Evolutionary conservation across 192 early-diverging fungal genomes (phyloP), one percentile per base, ranked within the genome.

Genomic region (Paraglomus occultum): DNA sequence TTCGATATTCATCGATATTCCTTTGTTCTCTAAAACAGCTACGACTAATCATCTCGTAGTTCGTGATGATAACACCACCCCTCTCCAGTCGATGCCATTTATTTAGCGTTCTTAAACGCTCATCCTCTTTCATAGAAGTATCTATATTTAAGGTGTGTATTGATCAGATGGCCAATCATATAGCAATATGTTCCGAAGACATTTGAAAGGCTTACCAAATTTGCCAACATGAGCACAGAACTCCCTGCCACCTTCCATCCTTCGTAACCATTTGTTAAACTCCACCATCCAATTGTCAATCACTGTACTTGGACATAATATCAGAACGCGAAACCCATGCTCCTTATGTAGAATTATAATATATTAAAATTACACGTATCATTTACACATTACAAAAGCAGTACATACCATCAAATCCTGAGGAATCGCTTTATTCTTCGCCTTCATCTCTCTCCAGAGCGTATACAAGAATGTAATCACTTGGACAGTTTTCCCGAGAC

Each of bases 401-500:
- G 9, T 18, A 45, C 40, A 49, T 66, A 77, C 80, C 47, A 65
- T 73, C 17, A 90, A 74, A 52, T 83, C 77, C n/a, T 77, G 74
- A 8, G 87, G 82, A 23, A 88, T 77, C 50, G 81, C 78, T 39
- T 79, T 73, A 62, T 86, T 88, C 1, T 76, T 72, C 4, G 55
- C 57, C 0, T 71, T 66, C n/a, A 91, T 81, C 62, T 91, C 87
- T 10, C 78, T 74, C 15, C 89, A 73, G 43, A 94, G 65, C 1
- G 89, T 91, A 58, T 84, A 88, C 5, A 95, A 39, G 50, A 94
- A 87, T 0, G 84, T 71, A 66, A 96, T 85, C 9, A 84, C 80
- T 71, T 94, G 91, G 12, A 94, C 75, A 0, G 93, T 94, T 75
- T 94, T 93, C 59, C 91, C 93, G 20, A 96, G 77, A 0, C 94